These are phyloP conservation scores for Otatea glauca DNA, from an alignment of 176 grass and related monocot species.

Conservation along the genomic window DNA sequence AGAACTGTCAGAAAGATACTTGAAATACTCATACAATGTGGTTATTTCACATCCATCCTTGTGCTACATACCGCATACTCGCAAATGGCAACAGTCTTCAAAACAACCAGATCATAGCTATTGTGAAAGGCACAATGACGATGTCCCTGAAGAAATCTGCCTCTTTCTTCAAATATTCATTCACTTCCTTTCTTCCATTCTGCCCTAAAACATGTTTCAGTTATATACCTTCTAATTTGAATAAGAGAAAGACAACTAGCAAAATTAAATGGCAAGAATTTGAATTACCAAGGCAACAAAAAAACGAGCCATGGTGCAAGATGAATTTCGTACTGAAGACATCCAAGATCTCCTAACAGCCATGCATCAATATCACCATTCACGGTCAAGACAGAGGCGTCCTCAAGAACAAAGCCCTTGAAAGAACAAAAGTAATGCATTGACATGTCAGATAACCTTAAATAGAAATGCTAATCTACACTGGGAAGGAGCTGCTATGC, in stretches of 20 bases:
- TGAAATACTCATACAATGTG: neutral
- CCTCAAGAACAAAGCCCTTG: slow-evolving; percentile 73
- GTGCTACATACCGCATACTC: slow-evolving; percentile 65
- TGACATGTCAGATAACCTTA: slow-evolving; percentile 7
- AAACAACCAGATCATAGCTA: slow-evolving; percentile 80
- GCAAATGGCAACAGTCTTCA: slow-evolving; percentile 82
- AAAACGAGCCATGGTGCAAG: slow-evolving; percentile 64
- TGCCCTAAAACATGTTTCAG: slow-evolving; percentile 48
- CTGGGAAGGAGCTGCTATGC: neutral
- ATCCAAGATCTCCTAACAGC: slow-evolving; percentile 84
- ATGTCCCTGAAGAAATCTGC: slow-evolving; percentile 80
- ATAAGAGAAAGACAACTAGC: neutral
- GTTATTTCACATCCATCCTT: slow-evolving; percentile 24
- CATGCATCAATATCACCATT: slow-evolving; percentile 73
- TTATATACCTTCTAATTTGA: slow-evolving; percentile 29
- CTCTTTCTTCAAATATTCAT: slow-evolving; percentile 71
- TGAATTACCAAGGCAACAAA: slow-evolving; percentile 77
- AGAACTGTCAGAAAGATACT: slow-evolving; percentile 32
- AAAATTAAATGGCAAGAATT: neutral
- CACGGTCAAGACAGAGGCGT: slow-evolving; percentile 55
- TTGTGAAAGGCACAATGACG: slow-evolving; percentile 68
- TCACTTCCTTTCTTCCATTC: slow-evolving; percentile 64
- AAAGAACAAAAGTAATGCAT: slow-evolving; percentile 34
- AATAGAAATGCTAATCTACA: neutral
- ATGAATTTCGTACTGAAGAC: slow-evolving; percentile 69